Base-by-base conservation (phyloP, 2,329 filamentous ascomycete species). In the Thermothelomyces thermophilus region DNA sequence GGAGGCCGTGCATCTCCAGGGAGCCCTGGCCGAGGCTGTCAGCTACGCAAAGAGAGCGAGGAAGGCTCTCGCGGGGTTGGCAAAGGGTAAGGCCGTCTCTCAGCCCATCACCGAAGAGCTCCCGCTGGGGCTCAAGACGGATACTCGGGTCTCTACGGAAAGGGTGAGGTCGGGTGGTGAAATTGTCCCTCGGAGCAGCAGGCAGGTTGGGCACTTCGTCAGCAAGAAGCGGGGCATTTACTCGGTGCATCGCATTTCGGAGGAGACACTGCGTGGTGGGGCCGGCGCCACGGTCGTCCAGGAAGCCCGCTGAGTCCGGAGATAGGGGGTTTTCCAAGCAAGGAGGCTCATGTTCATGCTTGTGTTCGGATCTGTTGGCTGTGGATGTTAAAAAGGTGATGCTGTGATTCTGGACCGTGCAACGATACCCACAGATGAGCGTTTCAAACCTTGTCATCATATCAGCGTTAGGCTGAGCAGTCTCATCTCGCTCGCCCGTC, bases 191-290 rank as follows among this genome's bases (percentile, higher is more conserved):
- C 79, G 87, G 58, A 89, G 76, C 59, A 74, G 72, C 59, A 75
- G 89, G 66, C 86, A 95, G 70, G 82, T 84, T 51, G 87, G 86
- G 16, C 81, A 86, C 67, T 69, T 94, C 65, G 80, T 86, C 63
- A 88, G 86, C 63, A 86, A 87, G 70, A 84, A 83, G 64, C 84
- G 90, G 54, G 86, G 86, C 49, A 81, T 84, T 58, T 95, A 96
- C 70, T 88, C 86, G 41, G 76, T 91, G 57, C 89, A 95, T 70
- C 80, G 82, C 68, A 82, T 95, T 59, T 68, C 77, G 46, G 72
- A 89, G 60, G 88, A 75, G 47, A 50, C 39, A 22, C 41, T 60
- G 41, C 35, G 51, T 41, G 51, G 49, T 28, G 45, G 43, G 8
- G 37, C 43, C 16, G 36, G 44, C 16, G 45, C 46, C 28, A 46